Percentiles rank a stretch among this genome's conserved stretches.
These are phyloP conservation scores for Lyophyllum atratum DNA, from an alignment of 768 basidiomycete genomes.

Conservation along the genomic window DNA sequence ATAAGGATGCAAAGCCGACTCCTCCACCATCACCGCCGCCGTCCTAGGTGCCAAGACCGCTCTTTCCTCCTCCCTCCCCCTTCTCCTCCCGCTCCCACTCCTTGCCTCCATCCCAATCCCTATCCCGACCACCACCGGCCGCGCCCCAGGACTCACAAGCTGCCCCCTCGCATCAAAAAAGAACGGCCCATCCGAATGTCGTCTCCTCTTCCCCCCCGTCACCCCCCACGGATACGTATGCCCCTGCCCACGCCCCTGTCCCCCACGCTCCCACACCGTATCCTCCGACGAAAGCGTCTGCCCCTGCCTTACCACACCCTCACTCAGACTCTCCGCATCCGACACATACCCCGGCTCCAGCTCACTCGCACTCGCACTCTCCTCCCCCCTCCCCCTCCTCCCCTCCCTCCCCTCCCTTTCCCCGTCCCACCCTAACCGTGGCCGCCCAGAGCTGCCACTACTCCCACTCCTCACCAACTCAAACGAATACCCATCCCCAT, in stretches of 20 bases:
- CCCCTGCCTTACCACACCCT: not conserved
- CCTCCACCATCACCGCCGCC: conserved; percentile 9
- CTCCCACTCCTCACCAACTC: conserved; percentile 9
- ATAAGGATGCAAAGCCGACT: conserved; percentile 16
- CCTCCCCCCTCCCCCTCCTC: not conserved
- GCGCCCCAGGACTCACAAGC: conserved; percentile 12
- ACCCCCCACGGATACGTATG: conserved; percentile 2
- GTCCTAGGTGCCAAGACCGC: no score
- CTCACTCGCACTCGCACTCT: conserved; percentile 17
- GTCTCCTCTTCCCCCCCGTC: conserved; percentile 20
- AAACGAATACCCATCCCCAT: conserved; percentile 6
- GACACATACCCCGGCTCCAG: conserved; percentile 30
- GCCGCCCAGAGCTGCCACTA: not conserved
- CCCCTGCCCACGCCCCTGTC: not conserved
- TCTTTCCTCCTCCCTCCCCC: conserved; percentile 10
- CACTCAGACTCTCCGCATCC: not conserved
- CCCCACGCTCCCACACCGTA: conserved; percentile 11
- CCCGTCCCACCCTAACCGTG: conserved; percentile 9
- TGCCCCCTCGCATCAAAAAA: conserved; percentile 24
- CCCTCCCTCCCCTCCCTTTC: conserved; percentile 20
- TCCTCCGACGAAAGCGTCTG: conserved; percentile 7
- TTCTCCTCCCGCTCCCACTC: conserved; percentile 2
- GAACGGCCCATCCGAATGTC: conserved; percentile 33
- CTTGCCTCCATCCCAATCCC: not conserved
- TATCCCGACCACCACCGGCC: not conserved